A percentile compares a stretch with the other conserved stretches of the same genome.
phyloP scores from a whole-genome alignment of 139 green algal genomes.

The Coccomyxa sp. region DNA sequence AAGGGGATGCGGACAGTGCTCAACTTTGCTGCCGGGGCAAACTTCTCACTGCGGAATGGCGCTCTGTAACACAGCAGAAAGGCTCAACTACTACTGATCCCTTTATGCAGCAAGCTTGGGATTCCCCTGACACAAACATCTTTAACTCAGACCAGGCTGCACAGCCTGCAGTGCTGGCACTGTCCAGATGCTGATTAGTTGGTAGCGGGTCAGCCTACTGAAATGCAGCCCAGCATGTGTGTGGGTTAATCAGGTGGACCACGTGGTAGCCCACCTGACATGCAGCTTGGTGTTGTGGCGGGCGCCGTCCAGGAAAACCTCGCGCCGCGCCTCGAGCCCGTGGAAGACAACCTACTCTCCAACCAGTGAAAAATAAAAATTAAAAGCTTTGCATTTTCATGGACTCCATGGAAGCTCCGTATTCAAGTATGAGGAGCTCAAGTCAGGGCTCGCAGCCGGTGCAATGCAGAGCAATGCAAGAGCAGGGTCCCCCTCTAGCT shows the following conservation, averaged over 20 bases:
- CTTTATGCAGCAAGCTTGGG: not conserved
- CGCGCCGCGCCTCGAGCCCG: slow-evolving; percentile 37
- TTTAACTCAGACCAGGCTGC: no score
- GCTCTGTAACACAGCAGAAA: slow-evolving; percentile 16
- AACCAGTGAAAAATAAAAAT: not conserved
- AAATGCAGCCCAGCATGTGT: not conserved
- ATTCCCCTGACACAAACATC: no score
- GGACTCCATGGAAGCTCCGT: not conserved
- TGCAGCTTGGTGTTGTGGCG: slow-evolving; percentile 8
- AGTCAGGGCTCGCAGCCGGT: no score
- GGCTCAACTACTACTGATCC: not conserved
- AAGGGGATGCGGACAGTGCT: slow-evolving; percentile 51
- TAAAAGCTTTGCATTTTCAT: not conserved
- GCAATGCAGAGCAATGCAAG: no score
- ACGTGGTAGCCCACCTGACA: not conserved
- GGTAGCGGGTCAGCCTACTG: no score
- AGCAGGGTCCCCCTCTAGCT: no score
- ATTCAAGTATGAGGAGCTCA: no score
- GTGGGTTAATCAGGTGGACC: not conserved
- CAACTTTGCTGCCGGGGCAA: slow-evolving; percentile 62
- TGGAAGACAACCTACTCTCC: slow-evolving; percentile 60
- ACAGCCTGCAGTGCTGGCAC: no score
- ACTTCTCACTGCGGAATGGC: slow-evolving; percentile 51
- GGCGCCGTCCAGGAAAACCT: slow-evolving; percentile 20
- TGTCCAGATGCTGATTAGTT: no score